Base-by-base conservation (phyloP, 2,329 filamentous ascomycete genomes). In the Cladorrhinum sp. region DNA sequence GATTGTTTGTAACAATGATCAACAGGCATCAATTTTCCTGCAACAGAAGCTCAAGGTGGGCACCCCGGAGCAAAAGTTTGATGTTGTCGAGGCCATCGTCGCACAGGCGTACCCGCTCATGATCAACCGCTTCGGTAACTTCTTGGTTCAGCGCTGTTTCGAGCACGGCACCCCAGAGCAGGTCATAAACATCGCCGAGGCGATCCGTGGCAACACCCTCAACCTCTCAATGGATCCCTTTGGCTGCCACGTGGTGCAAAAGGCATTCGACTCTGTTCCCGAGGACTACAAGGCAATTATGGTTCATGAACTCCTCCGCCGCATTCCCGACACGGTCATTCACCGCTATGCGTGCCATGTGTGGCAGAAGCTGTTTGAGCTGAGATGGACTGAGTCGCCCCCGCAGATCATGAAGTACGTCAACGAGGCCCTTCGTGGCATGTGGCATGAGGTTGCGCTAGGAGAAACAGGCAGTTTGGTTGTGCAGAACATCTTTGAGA, bases 401-500 rank as follows among this genome's bases (percentile, higher is more conserved):
- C 95, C 95, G 23, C 93, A 97, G 75, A 96, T 99, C 76, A 99
- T 99, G 95, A 91, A 90, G 71, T 96, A 91, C 70, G 96, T 99
- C 76, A 99, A 99, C 71, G 92, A 98, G 69, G 90, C 95, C 62
- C 84, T 99, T 58, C 85, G 86, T 62, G 94, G 94, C 62, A 98
- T 98, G 92, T 99, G 95, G 95, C 93, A 98, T 72, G 94, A 99
- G 72, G 95, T 99, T 65, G 96, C 96, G 21, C 80, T 98, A 57
- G 95, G 95, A 36, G 95, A 99, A 80, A 99, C 96, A 10, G 95
- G 95, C 63, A 99, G 95, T 74, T 82, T 99, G 69, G 95, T 99
- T 51, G 96, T 99, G 54, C 95, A 99, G 76, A 99, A 99, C 74
- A 99, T 99, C 72, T 99, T 99, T 74, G 95, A 99, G 79, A 99